phyloP scores from a whole-genome alignment of 2,329 filamentous ascomycete genomes.

The Aspergillus japonicus region DNA sequence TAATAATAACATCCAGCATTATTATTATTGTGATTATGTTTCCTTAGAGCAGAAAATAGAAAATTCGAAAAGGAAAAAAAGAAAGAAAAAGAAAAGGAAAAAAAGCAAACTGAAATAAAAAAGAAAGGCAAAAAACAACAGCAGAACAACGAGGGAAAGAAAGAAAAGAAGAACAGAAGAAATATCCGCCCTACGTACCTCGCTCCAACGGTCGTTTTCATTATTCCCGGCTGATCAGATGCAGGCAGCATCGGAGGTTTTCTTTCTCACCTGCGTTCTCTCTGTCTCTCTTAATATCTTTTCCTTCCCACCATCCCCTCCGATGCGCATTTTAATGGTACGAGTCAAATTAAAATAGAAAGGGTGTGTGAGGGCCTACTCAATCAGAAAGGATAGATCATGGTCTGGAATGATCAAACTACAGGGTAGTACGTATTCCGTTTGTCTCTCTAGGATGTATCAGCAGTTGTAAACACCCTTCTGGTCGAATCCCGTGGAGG shows the following conservation, averaged over 20 bases:
- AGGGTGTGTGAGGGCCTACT: not conserved
- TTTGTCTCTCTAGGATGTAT: conserved; percentile 10
- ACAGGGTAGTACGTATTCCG: conserved; percentile 8
- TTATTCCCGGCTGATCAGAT: conserved; percentile 10
- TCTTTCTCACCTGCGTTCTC: not conserved
- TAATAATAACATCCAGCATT: not conserved
- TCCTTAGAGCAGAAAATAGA: too few species aligned
- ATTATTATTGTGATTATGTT: not conserved
- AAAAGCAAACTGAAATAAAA: not conserved
- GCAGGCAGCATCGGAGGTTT: conserved; percentile 11
- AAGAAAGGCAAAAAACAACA: not conserved
- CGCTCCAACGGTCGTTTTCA: conserved; percentile 5
- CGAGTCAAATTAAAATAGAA: not conserved
- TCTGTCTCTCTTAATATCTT: not conserved
- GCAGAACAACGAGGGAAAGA: not conserved
- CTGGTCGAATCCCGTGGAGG: not conserved
- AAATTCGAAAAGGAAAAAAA: conserved; percentile 7
- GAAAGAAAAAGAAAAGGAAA: conserved; percentile 2
- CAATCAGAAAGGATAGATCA: not conserved
- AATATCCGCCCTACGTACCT: not conserved
- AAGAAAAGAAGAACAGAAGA: not conserved
- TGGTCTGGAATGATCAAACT: conserved; percentile 1
- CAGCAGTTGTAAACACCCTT: not conserved
- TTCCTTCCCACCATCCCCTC: not conserved
- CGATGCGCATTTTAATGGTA: not conserved